Base-by-base conservation (phyloP, 1,284 basidiomycete genomes). In the Tremellales sp. region DNA sequence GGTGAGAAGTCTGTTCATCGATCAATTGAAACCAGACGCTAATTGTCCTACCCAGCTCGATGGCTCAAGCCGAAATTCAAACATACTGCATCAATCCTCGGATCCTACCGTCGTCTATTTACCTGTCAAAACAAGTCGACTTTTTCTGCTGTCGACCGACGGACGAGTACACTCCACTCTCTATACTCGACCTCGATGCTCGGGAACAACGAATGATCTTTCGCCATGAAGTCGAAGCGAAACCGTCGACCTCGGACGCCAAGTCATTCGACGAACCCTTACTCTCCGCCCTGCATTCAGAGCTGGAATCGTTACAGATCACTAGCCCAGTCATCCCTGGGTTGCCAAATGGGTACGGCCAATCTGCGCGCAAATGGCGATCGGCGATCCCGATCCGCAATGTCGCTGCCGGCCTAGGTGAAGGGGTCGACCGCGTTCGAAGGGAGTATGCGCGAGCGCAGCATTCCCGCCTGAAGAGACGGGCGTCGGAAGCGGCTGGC, bases 11-110 rank as follows among this genome's bases (percentile, higher is more conserved):
- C 27, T 42, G 27, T 32, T 31, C 27, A 14, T 12, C 9, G 40
- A 32, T 26, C 29, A 10, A 31, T 39, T 39, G 7, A 39, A 22
- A 39, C n/a, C 16, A 8, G 22, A 36, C 16, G 34, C 34, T 36
- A 21, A 36, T 36, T 13, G 21, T 7, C 8, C 5, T 12, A 14
- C 16, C 16, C 35, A 86, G 84, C 50, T 83, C 78, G 72, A 75
- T 89, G 2, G 78, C 86, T 0, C 80, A 84, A 37, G 86, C 85
- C 1, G 89, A 93, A 62, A 77, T 92, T 13, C 85, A 85, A 38
- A 88, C 86, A 0, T 81, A 74, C 65, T 81, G 81, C 2, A 74
- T 72, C 5, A 80, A 81, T 2, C 73, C 77, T 0, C 75, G 71
- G 2, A 74, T 87, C 21, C 76, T 87, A 1, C 84, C 87, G 1